Percentiles rank a stretch among this genome's conserved stretches.
These are phyloP conservation scores for Prunella vulgaris DNA, from an alignment of 257 asterid genomes.

Conservation along the genomic window DNA sequence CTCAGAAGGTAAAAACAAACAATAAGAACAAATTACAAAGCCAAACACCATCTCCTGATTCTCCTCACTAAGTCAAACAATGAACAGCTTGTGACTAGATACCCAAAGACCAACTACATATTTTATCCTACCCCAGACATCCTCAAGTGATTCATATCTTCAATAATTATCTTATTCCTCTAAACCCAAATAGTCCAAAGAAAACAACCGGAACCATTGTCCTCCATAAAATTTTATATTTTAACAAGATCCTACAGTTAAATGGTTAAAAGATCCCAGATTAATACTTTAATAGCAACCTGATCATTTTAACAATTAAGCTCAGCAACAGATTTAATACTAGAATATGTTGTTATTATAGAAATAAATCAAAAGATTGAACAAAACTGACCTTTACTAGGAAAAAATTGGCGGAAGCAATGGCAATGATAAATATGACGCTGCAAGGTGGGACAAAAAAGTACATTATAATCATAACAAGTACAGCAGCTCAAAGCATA, in stretches of 20 bases:
- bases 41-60: too few relatives aligned
- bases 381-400: conserved; percentile 76
- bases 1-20: too few relatives aligned
- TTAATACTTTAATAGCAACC: conserved; percentile 3
- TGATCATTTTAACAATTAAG: neutral
- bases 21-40: too few relatives aligned
- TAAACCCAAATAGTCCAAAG: neutral
- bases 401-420: conserved; percentile 76
- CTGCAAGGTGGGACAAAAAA: conserved; percentile 41
- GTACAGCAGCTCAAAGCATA: conserved; percentile 21
- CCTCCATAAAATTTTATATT: neutral
- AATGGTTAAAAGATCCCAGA: neutral
- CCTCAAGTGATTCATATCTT: too few relatives aligned
- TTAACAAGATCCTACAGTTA: neutral
- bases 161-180: too few relatives aligned
- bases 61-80: too few relatives aligned
- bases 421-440: conserved; percentile 52
- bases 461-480: conserved; percentile 15
- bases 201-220: neutral
- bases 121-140: too few relatives aligned
- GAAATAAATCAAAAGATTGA: conserved; percentile 8
- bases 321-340: neutral
- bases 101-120: too few relatives aligned
- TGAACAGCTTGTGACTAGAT: too few relatives aligned
- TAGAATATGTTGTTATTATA: conserved; percentile 9